A percentile compares a stretch with the other conserved stretches of the same genome.
Evolutionary conservation across 345 rosid species (phyloP).

Genomic region (Pelargonium nanum): DNA sequence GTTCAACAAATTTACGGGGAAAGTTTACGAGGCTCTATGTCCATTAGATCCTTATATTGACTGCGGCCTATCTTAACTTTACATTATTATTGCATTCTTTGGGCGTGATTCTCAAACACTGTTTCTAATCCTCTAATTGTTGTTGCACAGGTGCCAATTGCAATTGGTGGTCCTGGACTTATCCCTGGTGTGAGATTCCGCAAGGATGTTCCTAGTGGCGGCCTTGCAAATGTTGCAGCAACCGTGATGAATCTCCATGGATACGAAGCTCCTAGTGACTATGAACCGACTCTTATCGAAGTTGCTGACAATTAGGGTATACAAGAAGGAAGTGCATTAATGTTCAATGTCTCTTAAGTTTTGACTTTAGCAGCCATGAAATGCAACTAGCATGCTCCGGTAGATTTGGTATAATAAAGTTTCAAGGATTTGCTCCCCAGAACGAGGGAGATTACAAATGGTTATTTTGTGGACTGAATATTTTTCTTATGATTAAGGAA

Average conservation of each 20-base stretch:
- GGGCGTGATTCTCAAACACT: background rate
- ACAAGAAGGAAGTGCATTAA: background rate
- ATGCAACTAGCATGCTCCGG: background rate
- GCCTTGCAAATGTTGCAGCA: conserved; percentile 97
- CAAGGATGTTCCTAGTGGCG: conserved; percentile 44
- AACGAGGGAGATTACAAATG: background rate
- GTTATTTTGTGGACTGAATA: background rate
- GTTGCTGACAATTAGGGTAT: conserved; percentile 33
- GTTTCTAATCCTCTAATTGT: too few species aligned
- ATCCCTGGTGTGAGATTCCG: conserved; percentile 59
- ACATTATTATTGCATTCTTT: background rate
- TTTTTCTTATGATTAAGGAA: too few species aligned
- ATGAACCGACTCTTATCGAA: conserved; percentile 78
- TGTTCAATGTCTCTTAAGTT: background rate
- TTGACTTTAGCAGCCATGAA: background rate
- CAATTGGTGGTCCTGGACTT: conserved; percentile 92
- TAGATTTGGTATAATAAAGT: background rate
- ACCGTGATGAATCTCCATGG: conserved; percentile 93
- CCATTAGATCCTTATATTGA: too few species aligned
- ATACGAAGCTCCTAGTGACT: conserved; percentile 68
- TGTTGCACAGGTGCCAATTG: conserved; percentile 63
- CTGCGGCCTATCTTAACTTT: too few species aligned
- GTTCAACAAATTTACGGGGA: too few species aligned
- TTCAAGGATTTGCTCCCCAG: background rate
- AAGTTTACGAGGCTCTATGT: too few species aligned